phyloP scores from a whole-genome alignment of 768 basidiomycete genomes.

The Hericium coralloides region DNA sequence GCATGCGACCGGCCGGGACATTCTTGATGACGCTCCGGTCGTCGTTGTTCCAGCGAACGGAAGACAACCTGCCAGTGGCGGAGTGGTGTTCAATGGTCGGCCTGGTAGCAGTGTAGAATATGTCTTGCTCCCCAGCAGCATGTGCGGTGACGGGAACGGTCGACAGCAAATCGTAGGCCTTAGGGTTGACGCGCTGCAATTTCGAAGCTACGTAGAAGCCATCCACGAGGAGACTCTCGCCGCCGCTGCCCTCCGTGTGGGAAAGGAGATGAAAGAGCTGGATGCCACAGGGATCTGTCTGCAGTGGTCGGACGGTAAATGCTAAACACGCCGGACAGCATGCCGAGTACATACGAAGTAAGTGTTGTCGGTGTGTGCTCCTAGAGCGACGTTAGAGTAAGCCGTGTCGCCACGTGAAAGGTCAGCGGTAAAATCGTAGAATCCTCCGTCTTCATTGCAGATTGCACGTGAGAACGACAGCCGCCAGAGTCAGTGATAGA shows the following conservation, averaged over 20 bases:
- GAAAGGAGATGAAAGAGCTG: conserved; percentile 94
- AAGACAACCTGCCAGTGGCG: conserved; percentile 48
- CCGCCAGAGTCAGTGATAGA: background rate
- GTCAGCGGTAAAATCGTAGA: conserved; percentile 96
- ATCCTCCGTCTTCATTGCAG: conserved; percentile 62
- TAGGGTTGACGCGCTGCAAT: conserved; percentile 63
- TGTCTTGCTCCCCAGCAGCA: conserved; percentile 69
- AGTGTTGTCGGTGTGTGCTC: conserved; percentile 74
- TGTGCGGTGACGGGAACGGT: conserved; percentile 67
- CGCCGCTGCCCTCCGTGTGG: conserved; percentile 73
- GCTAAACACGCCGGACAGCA: background rate
- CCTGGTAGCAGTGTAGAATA: conserved; percentile 50
- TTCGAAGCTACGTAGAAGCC: conserved; percentile 88
- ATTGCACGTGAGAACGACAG: background rate
- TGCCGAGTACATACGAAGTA: conserved; percentile 45
- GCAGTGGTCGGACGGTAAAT: background rate
- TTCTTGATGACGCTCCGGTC: conserved; percentile 77
- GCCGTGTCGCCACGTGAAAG: conserved; percentile 89
- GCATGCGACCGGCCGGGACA: conserved; percentile 50
- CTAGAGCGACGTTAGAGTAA: conserved; percentile 82
- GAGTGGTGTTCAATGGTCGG: conserved; percentile 67
- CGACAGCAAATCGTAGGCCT: conserved; percentile 61
- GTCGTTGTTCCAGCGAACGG: conserved; percentile 92
- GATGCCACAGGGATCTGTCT: conserved; percentile 93
- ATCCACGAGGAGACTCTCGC: conserved; percentile 88